Evolutionary conservation across 495 filamentous ascomycete species (phyloP).

Genomic region (Lophiotrema nucula): DNA sequence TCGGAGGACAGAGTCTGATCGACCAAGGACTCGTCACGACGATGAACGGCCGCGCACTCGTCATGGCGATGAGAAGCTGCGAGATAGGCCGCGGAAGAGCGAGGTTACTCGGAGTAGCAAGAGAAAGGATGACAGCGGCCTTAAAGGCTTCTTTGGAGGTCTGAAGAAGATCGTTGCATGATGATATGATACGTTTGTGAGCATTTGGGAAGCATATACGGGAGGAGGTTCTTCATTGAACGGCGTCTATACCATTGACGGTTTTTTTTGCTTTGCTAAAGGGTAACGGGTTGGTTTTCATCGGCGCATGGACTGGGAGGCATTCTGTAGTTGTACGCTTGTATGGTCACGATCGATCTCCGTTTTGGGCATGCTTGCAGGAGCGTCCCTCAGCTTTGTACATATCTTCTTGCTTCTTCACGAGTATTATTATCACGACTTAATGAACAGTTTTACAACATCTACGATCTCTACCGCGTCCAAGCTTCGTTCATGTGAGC

Average conservation of each 20-base stretch:
- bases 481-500: too few species aligned
- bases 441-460: background rate
- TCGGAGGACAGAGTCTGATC: slow-evolving; percentile 21
- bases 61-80: slow-evolving; percentile 9
- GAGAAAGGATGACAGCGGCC: slow-evolving; percentile 31
- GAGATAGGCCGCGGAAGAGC: slow-evolving; percentile 8
- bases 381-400: background rate
- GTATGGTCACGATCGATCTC: background rate
- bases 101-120: slow-evolving; percentile 15
- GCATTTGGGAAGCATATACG: background rate
- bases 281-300: too few species aligned
- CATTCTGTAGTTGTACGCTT: slow-evolving; percentile 13
- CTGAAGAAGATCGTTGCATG: slow-evolving; percentile 30
- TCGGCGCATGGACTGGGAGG: slow-evolving; percentile 2
- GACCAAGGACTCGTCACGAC: slow-evolving; percentile 7
- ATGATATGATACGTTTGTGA: background rate
- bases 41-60: background rate
- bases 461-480: too few species aligned
- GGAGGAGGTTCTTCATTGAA: slow-evolving; percentile 20
- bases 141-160: slow-evolving; percentile 23
- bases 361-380: background rate
- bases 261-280: slow-evolving; percentile 6
- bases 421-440: slow-evolving; percentile 3
- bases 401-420: background rate
- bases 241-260: slow-evolving; percentile 18